Percentiles rank a stretch among this genome's conserved stretches.
Evolutionary conservation across 768 basidiomycete genomes (phyloP).

Genomic region (Pisolithus sp.): DNA sequence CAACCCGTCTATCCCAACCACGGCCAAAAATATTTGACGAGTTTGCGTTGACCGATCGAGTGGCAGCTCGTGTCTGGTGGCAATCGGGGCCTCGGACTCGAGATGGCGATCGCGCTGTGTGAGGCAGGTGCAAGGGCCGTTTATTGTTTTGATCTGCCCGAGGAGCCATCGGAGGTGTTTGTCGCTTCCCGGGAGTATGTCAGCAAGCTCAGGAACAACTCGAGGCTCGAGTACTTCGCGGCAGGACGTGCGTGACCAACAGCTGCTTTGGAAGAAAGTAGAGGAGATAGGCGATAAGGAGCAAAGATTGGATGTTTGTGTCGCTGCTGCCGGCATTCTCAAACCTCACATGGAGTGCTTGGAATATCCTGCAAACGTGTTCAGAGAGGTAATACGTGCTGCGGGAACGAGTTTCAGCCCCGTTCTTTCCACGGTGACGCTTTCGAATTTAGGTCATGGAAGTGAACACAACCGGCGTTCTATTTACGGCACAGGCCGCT

Average conservation of each 20-base stretch:
- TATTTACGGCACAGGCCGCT: conserved; percentile 57
- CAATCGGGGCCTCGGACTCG: conserved; percentile 71
- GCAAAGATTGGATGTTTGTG: conserved; percentile 64
- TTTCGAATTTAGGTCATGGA: conserved; percentile 49
- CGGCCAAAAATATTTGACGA: conserved; percentile 53
- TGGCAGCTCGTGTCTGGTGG: conserved; percentile 60
- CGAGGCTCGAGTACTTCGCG: conserved; percentile 53
- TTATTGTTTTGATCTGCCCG: conserved; percentile 63
- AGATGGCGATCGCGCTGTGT: conserved; percentile 69
- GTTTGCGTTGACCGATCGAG: conserved; percentile 50
- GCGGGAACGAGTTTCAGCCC: not conserved
- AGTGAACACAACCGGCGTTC: conserved; percentile 57
- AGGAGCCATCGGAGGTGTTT: conserved; percentile 53
- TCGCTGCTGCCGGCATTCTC: conserved; percentile 75
- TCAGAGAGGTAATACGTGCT: conserved; percentile 44
- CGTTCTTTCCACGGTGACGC: not conserved
- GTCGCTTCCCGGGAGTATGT: conserved; percentile 47
- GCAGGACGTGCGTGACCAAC: conserved; percentile 65
- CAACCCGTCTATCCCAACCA: conserved; percentile 26
- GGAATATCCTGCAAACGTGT: conserved; percentile 59
- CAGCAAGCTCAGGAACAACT: conserved; percentile 34
- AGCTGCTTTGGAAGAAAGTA: conserved; percentile 48
- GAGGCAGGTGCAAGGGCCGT: conserved; percentile 68
- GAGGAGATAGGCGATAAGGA: conserved; percentile 60
- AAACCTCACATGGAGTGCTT: conserved; percentile 54